Base-by-base conservation (phyloP, 2,329 filamentous ascomycete species). In the Arthrinium phaeospermum region DNA sequence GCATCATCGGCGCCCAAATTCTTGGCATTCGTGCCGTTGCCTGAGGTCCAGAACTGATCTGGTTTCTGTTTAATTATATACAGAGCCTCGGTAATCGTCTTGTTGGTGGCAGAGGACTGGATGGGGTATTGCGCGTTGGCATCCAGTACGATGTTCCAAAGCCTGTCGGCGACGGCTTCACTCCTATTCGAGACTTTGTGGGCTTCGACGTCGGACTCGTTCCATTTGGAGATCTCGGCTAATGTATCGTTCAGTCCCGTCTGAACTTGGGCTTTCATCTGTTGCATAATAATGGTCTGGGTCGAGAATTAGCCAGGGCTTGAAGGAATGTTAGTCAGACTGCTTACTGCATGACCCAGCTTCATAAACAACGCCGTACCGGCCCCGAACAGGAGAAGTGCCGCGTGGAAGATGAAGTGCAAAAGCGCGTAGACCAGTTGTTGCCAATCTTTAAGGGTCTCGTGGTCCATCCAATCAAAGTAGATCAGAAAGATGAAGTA, bases 361-460 rank as follows among this genome's bases (percentile, higher is more conserved):
- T 83, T 80, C 68, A 86, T 80, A 68, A 91, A 86, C 74, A 91
- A 89, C 1, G 89, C 88, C 47, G 86, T 84, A 14, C 89, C 90
- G 75, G 91, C 89, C 64, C 90, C 87, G 51, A 91, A 86, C 3
- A 92, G 84, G 16, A 91, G 86, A 41, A 92, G 85, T 7, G 87
- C 82, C 1, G 91, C 84, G 75, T 92, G 90, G 75, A 92, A 89
- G 0, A 90, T 90, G 73, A 91, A 90, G 80, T 92, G 90, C 0
- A 89, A 85, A 71, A 0, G 85, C 83, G 88, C 88, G 90, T 51
- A 89, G 78, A 90, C 86, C 75, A 92, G 90, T 0, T 87, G 86
- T 70, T 89, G 82, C 10, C 19, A 24, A 77, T 84, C 70, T 80
- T 87, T 76, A 82, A 85, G 87, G 51, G 90, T 84, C 72, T 89